phyloP scores from a whole-genome alignment of 306 rosid genomes.

The Oxytropis ochrocephala region DNA sequence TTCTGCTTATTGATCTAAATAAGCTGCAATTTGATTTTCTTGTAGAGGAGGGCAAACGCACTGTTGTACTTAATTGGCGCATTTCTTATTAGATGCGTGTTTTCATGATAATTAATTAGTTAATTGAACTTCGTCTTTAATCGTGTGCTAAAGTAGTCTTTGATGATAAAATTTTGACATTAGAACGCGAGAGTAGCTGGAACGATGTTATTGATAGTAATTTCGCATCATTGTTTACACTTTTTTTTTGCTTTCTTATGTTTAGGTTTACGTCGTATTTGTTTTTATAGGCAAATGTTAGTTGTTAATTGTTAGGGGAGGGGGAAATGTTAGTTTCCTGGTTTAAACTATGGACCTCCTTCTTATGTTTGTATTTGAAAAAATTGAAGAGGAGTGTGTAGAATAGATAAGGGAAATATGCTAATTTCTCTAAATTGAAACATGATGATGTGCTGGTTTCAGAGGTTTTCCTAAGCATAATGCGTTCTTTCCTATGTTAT shows the following conservation, averaged over 20 bases:
- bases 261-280: no score
- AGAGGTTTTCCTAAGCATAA: neutral
- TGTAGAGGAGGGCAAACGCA: neutral
- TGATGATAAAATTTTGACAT: neutral
- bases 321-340: no score
- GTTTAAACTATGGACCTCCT: no score
- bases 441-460: neutral
- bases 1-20: neutral
- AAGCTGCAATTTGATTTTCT: neutral
- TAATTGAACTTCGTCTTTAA: neutral
- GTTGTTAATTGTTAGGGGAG: no score
- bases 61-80: neutral
- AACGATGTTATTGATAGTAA: neutral
- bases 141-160: neutral
- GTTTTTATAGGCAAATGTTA: no score
- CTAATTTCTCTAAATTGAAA: neutral
- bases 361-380: neutral
- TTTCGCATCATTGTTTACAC: neutral
- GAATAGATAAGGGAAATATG: neutral
- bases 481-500: constrained; percentile 16
- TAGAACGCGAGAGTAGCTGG: neutral
- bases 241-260: neutral
- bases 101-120: neutral
- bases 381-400: neutral
- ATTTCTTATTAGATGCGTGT: neutral